Evolutionary conservation across 2,329 filamentous ascomycete genomes (phyloP), one percentile per base, ranked within the genome.

Genomic region (Eurotiales sp.): DNA sequence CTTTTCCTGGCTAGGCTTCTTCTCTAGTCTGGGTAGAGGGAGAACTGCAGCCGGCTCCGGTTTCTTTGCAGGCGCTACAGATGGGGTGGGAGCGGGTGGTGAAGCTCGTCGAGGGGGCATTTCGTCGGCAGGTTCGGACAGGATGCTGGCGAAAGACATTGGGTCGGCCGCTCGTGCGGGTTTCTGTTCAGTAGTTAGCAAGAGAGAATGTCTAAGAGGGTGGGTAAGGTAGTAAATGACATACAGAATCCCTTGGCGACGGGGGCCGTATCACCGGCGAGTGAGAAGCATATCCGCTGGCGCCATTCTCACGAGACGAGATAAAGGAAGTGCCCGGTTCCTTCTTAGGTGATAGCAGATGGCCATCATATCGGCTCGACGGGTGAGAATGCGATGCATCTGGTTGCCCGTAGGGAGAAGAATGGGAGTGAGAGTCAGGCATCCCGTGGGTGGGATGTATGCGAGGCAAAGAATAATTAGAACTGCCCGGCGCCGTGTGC

Each of bases 101-200:
- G 77, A 75, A 39, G 73, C 75, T 11, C 72, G 66, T 58, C 74
- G 78, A 7, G 79, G 77, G 4, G 77, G 74, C 34, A 64, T 69
- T 14, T 82, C 77, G 48, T 87, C 84, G 51, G 90, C 85, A 50
- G 87, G 80, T 59, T 83, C 90, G 3, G 90, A 92, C 39, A 97
- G 84, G 54, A 97, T 95, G 66, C 91, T 96, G 58, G 90, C 93
- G 64, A 97, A 93, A 4, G 91, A 93, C 91, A 96, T 96, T 48
- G 91, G 87, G 66, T 95, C 88, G 53, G 86, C 85, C 36, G 85
- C 79, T 67, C 90, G 84, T 59, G 82, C 84, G 1, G 87, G 82
- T 45, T 86, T 87, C 81, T 90, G 67, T 30, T 58, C 4, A 30
- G 44, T 37, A 51, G 36, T 66, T 49, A 64, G 61, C 44, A 41